phyloP scores from a whole-genome alignment of 208 protist species.

The Leishmania mexicana region DNA sequence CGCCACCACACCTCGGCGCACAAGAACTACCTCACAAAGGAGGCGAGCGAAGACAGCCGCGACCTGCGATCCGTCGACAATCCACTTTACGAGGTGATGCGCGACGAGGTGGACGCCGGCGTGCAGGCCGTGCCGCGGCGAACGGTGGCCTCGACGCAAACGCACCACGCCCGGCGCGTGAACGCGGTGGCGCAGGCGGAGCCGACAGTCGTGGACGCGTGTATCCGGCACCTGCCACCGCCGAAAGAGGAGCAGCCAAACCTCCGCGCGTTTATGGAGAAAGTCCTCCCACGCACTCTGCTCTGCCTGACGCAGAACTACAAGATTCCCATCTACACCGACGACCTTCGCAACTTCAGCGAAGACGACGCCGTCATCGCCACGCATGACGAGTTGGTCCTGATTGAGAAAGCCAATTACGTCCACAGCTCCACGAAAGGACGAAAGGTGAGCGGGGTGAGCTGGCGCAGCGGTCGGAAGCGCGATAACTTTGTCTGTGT shows the following conservation, averaged over 20 bases:
- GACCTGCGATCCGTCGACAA: constrained; percentile 73
- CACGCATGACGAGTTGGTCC: constrained; percentile 72
- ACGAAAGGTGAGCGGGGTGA: constrained; percentile 71
- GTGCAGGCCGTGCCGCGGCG: constrained; percentile 75
- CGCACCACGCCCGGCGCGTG: constrained; percentile 76
- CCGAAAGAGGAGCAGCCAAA: constrained; percentile 59
- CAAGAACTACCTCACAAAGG: constrained; percentile 73
- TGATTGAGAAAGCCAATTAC: constrained; percentile 90
- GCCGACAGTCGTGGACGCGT: constrained; percentile 81
- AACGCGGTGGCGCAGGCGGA: constrained; percentile 82
- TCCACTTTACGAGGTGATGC: constrained; percentile 63
- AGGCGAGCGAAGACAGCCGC: constrained; percentile 88
- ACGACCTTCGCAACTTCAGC: constrained; percentile 84
- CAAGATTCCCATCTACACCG: constrained; percentile 85
- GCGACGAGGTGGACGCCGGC: constrained; percentile 73
- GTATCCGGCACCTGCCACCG: constrained; percentile 58
- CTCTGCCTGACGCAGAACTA: constrained; percentile 87
- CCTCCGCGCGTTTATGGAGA: constrained; percentile 75
- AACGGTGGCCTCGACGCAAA: constrained; percentile 52
- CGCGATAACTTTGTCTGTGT: constrained; percentile 84
- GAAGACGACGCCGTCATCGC: constrained; percentile 91
- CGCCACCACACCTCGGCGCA: constrained; percentile 52
- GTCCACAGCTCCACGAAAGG: constrained; percentile 83
- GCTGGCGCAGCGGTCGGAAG: constrained; percentile 71
- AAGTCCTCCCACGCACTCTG: constrained; percentile 78